These are phyloP conservation scores for Kalmusia sp. DNA, from an alignment of 2,329 filamentous ascomycete genomes.

Conservation along the genomic window DNA sequence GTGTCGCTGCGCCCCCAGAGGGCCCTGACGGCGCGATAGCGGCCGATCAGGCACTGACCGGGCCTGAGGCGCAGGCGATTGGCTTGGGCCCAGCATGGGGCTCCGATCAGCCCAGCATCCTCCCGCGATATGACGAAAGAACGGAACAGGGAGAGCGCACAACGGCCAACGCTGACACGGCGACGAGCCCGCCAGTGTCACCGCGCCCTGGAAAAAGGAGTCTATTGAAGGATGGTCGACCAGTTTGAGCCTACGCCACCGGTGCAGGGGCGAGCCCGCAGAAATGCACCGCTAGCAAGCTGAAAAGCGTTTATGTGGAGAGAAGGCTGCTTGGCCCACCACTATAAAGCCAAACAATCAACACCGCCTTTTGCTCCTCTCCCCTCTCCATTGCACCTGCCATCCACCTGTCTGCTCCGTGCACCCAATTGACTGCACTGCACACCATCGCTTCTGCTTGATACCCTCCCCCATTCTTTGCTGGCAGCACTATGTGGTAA, in stretches of 20 bases:
- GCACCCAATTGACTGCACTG: conserved; percentile 16
- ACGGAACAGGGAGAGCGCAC: neutral
- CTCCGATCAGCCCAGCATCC: conserved; percentile 23
- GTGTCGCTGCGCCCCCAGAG: conserved; percentile 38
- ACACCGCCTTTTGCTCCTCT: conserved; percentile 44
- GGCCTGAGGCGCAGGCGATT: conserved; percentile 22
- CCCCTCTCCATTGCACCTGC: conserved; percentile 19
- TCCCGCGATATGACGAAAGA: conserved; percentile 7
- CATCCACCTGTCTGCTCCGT: conserved; percentile 3
- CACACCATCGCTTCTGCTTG: conserved; percentile 38
- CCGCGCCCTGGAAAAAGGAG: conserved; percentile 15
- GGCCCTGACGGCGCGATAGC: conserved; percentile 32
- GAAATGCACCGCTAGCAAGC: conserved; percentile 35
- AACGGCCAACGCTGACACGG: conserved; percentile 12
- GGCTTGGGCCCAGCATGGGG: conserved; percentile 19
- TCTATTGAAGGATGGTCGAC: conserved; percentile 30
- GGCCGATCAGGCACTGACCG: conserved; percentile 39
- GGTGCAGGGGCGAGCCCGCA: conserved; percentile 28
- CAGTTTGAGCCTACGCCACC: conserved; percentile 29
- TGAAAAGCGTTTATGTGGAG: conserved; percentile 29
- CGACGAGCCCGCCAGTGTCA: conserved; percentile 13
- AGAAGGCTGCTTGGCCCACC: conserved; percentile 31
- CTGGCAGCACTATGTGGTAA: conserved; percentile 48
- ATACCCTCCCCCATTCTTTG: conserved; percentile 31
- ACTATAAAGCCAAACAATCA: conserved; percentile 44